Evolutionary conservation across 202 grass and related monocot genomes (phyloP).

Genomic region (Zizania palustris): DNA sequence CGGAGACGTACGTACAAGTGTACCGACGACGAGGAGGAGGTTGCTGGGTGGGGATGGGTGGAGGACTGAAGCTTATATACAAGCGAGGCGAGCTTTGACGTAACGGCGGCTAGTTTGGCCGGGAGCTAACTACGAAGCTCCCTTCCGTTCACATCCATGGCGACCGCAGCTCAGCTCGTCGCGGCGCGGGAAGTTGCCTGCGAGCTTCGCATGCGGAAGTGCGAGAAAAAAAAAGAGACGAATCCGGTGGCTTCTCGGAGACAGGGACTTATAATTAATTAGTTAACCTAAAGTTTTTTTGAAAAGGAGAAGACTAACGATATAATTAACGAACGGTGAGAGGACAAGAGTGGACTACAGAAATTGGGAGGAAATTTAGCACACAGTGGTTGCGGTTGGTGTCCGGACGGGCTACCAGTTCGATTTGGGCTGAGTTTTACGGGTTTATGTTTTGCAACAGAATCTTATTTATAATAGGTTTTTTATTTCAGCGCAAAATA

Average conservation of each 20-base stretch:
- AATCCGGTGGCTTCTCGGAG: background rate
- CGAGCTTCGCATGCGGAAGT: constrained; percentile 23
- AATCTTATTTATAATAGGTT: too few relatives aligned
- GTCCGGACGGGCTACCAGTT: constrained; percentile 15
- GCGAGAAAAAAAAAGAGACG: background rate
- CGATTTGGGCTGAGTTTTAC: too few relatives aligned
- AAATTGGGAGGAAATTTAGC: constrained; percentile 27
- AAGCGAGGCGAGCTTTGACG: background rate
- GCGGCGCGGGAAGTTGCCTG: constrained; percentile 41
- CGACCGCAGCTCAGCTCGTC: constrained; percentile 7
- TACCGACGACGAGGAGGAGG: background rate
- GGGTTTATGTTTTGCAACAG: too few relatives aligned
- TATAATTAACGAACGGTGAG: background rate
- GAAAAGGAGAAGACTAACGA: background rate
- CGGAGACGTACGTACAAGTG: background rate
- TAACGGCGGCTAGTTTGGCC: constrained; percentile 20
- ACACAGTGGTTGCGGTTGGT: background rate
- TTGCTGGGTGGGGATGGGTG: background rate
- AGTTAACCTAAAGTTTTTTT: background rate
- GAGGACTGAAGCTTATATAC: constrained; percentile 26
- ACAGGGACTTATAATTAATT: background rate
- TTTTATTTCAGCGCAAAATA: too few relatives aligned
- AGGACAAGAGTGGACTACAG: constrained; percentile 19
- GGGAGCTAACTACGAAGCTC: constrained; percentile 32
- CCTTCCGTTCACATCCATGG: constrained; percentile 18